Evolutionary conservation across 176 grass and related monocot species (phyloP).

Genomic region (Phoenix dactylifera): DNA sequence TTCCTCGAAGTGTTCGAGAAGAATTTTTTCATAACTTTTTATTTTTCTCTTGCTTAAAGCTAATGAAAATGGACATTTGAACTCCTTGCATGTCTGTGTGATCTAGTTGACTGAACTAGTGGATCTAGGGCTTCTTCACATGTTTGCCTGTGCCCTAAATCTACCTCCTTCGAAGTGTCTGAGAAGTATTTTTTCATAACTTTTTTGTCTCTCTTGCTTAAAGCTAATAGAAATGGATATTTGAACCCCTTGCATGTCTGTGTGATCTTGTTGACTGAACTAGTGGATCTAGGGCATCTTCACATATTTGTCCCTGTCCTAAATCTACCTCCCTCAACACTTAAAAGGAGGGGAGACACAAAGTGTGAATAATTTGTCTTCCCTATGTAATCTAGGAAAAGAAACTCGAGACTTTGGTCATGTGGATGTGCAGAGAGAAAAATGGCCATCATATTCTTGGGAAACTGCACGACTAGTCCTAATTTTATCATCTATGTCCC

Average conservation of each 20-base stretch:
- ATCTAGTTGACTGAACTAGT: too few relatives aligned
- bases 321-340: neutral
- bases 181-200: neutral
- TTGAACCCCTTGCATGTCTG: too few relatives aligned
- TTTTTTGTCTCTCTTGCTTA: neutral
- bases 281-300: neutral
- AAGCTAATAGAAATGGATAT: too few relatives aligned
- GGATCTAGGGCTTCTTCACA: slow-evolving; percentile 4
- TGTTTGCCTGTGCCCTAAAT: slow-evolving; percentile 3
- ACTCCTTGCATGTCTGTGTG: too few relatives aligned
- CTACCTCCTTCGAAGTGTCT: neutral
- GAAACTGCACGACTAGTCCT: neutral
- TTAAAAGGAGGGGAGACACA: slow-evolving; percentile 3
- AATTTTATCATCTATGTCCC: too few relatives aligned
- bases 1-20: neutral
- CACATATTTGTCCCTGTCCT: slow-evolving; percentile 3
- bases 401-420: slow-evolving; percentile 10
- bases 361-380: slow-evolving; percentile 5
- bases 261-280: too few relatives aligned
- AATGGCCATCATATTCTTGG: neutral
- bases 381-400: slow-evolving; percentile 1
- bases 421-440: neutral
- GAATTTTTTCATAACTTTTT: neutral
- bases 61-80: too few relatives aligned
- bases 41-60: too few relatives aligned